Percentiles rank a stretch among this genome's conserved stretches.
Evolutionary conservation across 2,329 filamentous ascomycete genomes (phyloP).

Genomic region (Apiospora rasikravindrae): DNA sequence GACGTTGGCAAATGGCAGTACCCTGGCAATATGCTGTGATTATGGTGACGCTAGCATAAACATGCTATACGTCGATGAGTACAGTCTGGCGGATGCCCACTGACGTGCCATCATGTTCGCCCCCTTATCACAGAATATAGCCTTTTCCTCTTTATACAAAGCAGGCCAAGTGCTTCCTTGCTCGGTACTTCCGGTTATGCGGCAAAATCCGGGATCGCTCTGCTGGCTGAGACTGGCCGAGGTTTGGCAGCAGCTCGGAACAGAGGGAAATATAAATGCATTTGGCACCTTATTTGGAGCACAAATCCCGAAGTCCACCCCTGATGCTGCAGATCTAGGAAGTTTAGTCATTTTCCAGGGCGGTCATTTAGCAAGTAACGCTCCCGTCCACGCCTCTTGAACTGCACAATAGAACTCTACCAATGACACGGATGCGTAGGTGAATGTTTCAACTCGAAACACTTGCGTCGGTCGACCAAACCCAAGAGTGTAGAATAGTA

Average conservation of each 20-base stretch:
- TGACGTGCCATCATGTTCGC: neutral
- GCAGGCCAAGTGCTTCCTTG: neutral
- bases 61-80: neutral
- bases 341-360: neutral
- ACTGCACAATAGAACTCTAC: neutral
- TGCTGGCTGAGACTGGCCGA: too few species aligned
- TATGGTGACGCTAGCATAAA: neutral
- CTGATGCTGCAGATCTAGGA: neutral
- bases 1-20: neutral
- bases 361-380: neutral
- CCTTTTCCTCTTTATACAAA: neutral
- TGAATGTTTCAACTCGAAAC: too few species aligned
- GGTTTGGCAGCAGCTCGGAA: neutral
- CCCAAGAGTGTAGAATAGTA: neutral
- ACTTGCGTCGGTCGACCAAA: neutral
- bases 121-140: neutral
- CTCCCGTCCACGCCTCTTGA: neutral
- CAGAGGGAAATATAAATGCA: neutral
- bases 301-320: neutral
- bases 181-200: neutral
- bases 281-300: neutral
- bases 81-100: too few species aligned
- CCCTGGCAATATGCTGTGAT: neutral
- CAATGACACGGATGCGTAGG: neutral
- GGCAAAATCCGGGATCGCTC: neutral